These are phyloP conservation scores for Volvariella volvacea DNA, from an alignment of 1,284 basidiomycete genomes.

Conservation along the genomic window DNA sequence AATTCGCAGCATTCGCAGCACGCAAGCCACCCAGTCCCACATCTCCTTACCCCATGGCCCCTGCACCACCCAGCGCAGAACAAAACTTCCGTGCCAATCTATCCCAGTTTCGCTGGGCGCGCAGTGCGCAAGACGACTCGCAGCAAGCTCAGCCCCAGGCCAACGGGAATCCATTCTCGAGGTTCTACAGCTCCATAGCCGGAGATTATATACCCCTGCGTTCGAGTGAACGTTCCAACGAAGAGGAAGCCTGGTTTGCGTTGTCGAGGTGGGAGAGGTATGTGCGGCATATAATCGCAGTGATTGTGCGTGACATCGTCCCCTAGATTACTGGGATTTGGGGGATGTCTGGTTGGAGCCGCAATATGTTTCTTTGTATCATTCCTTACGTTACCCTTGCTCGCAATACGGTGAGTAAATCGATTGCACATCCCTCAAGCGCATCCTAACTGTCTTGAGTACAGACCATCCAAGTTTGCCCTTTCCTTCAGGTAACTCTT, in stretches of 20 bases:
- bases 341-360: conserved; percentile 85
- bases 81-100: conserved; percentile 64
- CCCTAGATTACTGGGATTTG: conserved; percentile 84
- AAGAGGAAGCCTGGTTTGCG: conserved; percentile 96
- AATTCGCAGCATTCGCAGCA: not conserved
- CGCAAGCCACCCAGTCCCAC: not conserved
- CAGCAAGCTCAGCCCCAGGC: conserved; percentile 29
- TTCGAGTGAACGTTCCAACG: conserved; percentile 78
- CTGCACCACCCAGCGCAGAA: conserved; percentile 36
- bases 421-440: not conserved
- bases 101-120: conserved; percentile 84
- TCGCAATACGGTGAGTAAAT: conserved; percentile 48
- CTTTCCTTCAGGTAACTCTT: conserved; percentile 70
- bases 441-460: too few species aligned
- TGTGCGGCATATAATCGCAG: conserved; percentile 4
- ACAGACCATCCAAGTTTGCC: conserved; percentile 82
- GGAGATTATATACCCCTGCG: conserved; percentile 87
- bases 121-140: conserved; percentile 69
- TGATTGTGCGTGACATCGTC: not conserved
- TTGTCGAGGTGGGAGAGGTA: conserved; percentile 87
- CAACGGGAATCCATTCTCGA: conserved; percentile 54
- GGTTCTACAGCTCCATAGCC: conserved; percentile 71
- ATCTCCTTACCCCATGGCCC: conserved; percentile 13
- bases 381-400: conserved; percentile 84
- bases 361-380: conserved; percentile 94